A percentile compares a stretch with the other conserved stretches of the same genome.
These are phyloP conservation scores for Adansonia madagascariensis DNA, from an alignment of 441 rosid species.

Conservation along the genomic window DNA sequence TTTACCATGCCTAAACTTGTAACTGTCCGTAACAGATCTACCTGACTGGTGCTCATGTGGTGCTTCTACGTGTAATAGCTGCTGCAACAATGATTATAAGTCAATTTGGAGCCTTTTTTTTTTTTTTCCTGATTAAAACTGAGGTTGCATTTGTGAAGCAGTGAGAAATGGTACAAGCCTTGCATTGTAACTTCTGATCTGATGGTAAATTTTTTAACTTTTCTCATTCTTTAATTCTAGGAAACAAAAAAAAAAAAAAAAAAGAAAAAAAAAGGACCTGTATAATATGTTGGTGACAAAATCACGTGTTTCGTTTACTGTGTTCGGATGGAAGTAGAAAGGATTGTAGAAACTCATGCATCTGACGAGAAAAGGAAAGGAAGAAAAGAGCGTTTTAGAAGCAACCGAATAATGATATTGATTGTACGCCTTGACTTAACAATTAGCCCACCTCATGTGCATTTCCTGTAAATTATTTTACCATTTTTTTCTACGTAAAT, in stretches of 20 bases:
- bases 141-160: constrained; percentile 28
- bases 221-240: neutral
- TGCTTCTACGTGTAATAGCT: neutral
- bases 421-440: no score
- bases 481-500: neutral
- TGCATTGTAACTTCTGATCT: constrained; percentile 32
- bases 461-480: constrained; percentile 18
- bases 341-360: constrained; percentile 20
- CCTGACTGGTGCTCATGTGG: neutral
- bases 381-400: no score
- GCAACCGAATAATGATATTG: no score
- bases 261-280: neutral
- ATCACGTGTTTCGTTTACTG: neutral
- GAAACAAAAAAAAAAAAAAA: neutral
- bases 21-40: neutral
- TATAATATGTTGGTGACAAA: neutral
- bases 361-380: constrained; percentile 30
- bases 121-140: constrained; percentile 29
- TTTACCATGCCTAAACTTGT: neutral
- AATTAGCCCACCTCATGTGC: constrained; percentile 22
- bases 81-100: neutral
- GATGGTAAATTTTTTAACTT: constrained; percentile 11
- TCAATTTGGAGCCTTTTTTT: neutral
- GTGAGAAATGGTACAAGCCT: constrained; percentile 28
- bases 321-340: constrained; percentile 28